Conservation (phyloP, 1,284 basidiomycete species). For the Takashimella tepidaria region DNA sequence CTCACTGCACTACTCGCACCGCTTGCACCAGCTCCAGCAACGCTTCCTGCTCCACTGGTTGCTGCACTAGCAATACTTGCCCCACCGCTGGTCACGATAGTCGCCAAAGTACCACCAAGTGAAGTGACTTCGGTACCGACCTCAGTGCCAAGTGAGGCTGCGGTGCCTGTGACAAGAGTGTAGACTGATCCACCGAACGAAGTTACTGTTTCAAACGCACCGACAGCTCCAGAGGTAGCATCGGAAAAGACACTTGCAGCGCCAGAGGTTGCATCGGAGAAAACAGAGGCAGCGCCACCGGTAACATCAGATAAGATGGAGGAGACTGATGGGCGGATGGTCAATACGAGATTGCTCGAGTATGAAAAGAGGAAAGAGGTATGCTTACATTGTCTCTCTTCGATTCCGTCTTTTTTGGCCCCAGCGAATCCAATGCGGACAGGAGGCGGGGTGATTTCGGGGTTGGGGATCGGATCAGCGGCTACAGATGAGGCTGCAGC, state of each 20-base stretch:
- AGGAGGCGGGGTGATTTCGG: slow-evolving; percentile 9
- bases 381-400: slow-evolving; percentile 13
- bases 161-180: not conserved
- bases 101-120: not conserved
- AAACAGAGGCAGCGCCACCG: slow-evolving; percentile 4
- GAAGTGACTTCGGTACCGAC: not conserved
- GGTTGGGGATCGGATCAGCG: slow-evolving; percentile 10
- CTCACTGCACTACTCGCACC: slow-evolving; percentile 5
- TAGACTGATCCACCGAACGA: slow-evolving; percentile 1
- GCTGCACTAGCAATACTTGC: slow-evolving; percentile 5
- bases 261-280: slow-evolving; percentile 3
- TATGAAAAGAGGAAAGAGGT: not conserved
- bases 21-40: slow-evolving; percentile 5
- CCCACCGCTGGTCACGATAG: slow-evolving; percentile 5
- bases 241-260: slow-evolving; percentile 10
- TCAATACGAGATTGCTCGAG: not conserved
- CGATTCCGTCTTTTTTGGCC: not conserved
- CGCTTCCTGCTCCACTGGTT: slow-evolving; percentile 10
- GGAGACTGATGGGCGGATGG: slow-evolving; percentile 3
- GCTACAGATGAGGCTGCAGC: slow-evolving; percentile 10
- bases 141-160: not conserved
- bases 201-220: not conserved
- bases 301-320: slow-evolving; percentile 8
- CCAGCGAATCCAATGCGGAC: slow-evolving; percentile 2
- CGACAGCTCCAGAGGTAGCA: slow-evolving; percentile 10